Percentiles rank a stretch among this genome's conserved stretches.
These are phyloP conservation scores for Yamadazyma akitaensis DNA, from an alignment of 805 yeast genomes.

Conservation along the genomic window DNA sequence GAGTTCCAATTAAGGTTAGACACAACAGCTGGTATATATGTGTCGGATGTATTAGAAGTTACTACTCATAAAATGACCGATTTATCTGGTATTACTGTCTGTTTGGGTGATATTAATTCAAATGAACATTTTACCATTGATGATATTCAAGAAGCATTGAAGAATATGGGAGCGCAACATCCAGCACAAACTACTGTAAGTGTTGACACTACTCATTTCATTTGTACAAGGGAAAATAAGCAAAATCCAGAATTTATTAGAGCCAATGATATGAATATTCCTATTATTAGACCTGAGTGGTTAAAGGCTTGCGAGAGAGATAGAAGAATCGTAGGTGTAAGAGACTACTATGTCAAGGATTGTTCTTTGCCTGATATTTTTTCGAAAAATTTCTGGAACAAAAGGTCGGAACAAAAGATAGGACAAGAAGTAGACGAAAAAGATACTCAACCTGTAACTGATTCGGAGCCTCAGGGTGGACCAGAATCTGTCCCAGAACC, in stretches of 20 bases:
- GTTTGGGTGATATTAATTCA: slow-evolving; percentile 75
- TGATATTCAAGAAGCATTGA: slow-evolving; percentile 62
- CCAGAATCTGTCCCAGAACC: slow-evolving; percentile 9
- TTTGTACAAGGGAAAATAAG: slow-evolving; percentile 58
- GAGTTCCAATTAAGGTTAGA: slow-evolving; percentile 75
- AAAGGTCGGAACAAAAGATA: background rate
- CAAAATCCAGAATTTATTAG: slow-evolving; percentile 71
- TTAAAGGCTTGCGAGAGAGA: slow-evolving; percentile 88
- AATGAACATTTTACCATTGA: slow-evolving; percentile 40
- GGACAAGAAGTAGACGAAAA: background rate
- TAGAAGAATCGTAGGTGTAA: slow-evolving; percentile 86
- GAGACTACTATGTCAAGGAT: slow-evolving; percentile 72
- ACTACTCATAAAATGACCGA: slow-evolving; percentile 96
- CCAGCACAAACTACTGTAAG: slow-evolving; percentile 70
- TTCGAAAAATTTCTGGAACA: slow-evolving; percentile 40
- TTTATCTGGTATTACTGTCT: slow-evolving; percentile 85
- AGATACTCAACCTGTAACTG: background rate
- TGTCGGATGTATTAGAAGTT: slow-evolving; percentile 63
- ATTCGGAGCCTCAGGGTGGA: background rate
- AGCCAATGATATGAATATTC: slow-evolving; percentile 84
- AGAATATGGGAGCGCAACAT: slow-evolving; percentile 68
- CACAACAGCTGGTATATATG: slow-evolving; percentile 85
- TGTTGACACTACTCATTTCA: slow-evolving; percentile 92
- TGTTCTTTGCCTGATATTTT: slow-evolving; percentile 43
- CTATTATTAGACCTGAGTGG: slow-evolving; percentile 96